These are phyloP conservation scores for Erythrophleum fordii DNA, from an alignment of 306 rosid genomes.

Conservation along the genomic window DNA sequence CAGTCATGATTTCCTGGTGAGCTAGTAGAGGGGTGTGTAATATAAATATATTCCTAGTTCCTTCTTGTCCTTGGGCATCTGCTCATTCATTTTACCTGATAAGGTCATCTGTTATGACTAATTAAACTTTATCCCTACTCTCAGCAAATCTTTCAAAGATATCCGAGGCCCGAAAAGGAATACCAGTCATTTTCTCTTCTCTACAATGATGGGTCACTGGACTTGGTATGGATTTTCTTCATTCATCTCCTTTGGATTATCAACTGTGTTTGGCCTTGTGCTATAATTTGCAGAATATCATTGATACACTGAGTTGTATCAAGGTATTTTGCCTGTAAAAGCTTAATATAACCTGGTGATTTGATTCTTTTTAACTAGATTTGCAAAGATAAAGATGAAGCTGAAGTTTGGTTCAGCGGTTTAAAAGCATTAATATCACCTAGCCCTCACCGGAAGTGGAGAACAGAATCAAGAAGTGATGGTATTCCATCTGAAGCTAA, in stretches of 20 bases:
- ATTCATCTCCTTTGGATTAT: slow-evolving; percentile 25
- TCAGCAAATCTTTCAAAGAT: slow-evolving; percentile 98
- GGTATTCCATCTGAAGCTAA: slow-evolving; percentile 94
- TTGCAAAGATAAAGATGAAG: slow-evolving; percentile 99
- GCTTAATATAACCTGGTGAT: slow-evolving; percentile 40
- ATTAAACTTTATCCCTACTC: slow-evolving; percentile 40
- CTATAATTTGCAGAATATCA: slow-evolving; percentile 24
- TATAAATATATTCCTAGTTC: slow-evolving; percentile 27
- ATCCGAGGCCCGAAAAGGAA: slow-evolving; percentile 99
- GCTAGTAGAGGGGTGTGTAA: slow-evolving; percentile 23
- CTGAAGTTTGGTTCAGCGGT: slow-evolving; percentile 99
- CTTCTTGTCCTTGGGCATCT: slow-evolving; percentile 40
- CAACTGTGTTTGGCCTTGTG: slow-evolving; percentile 29
- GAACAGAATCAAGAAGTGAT: slow-evolving; percentile 98
- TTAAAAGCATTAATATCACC: slow-evolving; percentile 92
- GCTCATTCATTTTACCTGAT: slow-evolving; percentile 30
- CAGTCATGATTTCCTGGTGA: slow-evolving; percentile 27
- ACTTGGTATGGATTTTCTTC: slow-evolving; percentile 67
- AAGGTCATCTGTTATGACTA: slow-evolving; percentile 49
- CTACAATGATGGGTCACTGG: slow-evolving; percentile 94
- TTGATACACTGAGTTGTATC: slow-evolving; percentile 26
- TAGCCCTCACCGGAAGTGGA: slow-evolving; percentile 88
- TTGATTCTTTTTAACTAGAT: slow-evolving; percentile 65
- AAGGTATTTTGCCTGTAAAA: slow-evolving; percentile 25
- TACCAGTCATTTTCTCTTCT: slow-evolving; percentile 97